Evolutionary conservation across 2,329 filamentous ascomycete species (phyloP).

Genomic region (Chaetomiaceae sp.): DNA sequence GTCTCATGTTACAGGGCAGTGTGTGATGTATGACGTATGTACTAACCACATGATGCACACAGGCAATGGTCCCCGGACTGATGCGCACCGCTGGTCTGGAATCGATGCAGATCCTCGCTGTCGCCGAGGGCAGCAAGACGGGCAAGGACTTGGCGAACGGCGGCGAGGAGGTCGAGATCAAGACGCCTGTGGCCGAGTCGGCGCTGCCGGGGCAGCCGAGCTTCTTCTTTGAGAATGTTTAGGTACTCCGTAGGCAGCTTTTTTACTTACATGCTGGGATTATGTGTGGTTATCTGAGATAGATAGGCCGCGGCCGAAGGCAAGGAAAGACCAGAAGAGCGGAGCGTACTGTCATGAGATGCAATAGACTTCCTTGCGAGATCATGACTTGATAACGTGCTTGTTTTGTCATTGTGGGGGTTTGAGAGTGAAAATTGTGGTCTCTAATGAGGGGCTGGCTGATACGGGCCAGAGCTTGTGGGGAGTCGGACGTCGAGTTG

Average conservation of each 20-base stretch:
- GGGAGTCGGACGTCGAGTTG: background rate
- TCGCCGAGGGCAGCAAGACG: conserved; percentile 66
- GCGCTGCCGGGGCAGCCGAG: conserved; percentile 79
- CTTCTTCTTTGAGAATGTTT: conserved; percentile 80
- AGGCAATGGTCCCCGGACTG: conserved; percentile 73
- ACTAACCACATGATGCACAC: too few species aligned
- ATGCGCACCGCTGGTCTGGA: conserved; percentile 69
- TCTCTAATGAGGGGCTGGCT: too few species aligned
- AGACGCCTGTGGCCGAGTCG: conserved; percentile 59
- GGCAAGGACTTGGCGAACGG: conserved; percentile 51
- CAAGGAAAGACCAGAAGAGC: background rate
- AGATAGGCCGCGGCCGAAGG: background rate
- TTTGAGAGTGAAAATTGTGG: too few species aligned
- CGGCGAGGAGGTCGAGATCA: conserved; percentile 53
- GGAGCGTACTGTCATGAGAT: background rate
- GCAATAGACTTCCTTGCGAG: conserved; percentile 11
- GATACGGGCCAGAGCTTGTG: background rate
- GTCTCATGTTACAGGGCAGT: too few species aligned
- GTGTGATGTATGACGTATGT: too few species aligned
- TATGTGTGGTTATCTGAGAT: background rate
- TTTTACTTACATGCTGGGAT: background rate
- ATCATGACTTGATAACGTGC: background rate
- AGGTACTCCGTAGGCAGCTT: background rate
- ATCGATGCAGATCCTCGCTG: conserved; percentile 65
- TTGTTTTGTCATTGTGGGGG: background rate